phyloP scores from a whole-genome alignment of 768 basidiomycete genomes.

The Tylopilus sp. region DNA sequence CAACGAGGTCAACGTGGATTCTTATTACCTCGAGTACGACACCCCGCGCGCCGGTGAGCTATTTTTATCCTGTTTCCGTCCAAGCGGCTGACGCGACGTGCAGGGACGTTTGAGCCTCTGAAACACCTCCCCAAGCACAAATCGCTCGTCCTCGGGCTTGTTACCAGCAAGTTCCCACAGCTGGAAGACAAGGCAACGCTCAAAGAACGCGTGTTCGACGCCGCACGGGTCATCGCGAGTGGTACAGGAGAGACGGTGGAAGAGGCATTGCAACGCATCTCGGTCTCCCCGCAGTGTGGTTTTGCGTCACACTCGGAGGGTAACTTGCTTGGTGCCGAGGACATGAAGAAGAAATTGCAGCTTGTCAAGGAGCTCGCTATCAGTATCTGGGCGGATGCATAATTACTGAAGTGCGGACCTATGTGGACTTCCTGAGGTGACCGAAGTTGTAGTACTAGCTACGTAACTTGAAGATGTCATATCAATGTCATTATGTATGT shows the following conservation, averaged over 20 bases:
- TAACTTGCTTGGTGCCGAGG: slow-evolving; percentile 35
- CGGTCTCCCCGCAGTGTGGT: slow-evolving; percentile 50
- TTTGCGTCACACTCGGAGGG: slow-evolving; percentile 47
- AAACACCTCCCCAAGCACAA: slow-evolving; percentile 35
- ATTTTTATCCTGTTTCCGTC: no score
- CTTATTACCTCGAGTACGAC: slow-evolving; percentile 48
- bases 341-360: slow-evolving; percentile 30
- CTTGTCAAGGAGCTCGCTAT: slow-evolving; percentile 36
- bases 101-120: slow-evolving; percentile 33
- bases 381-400: slow-evolving; percentile 34
- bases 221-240: slow-evolving; percentile 41
- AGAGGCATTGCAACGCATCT: slow-evolving; percentile 38
- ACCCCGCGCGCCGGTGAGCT: slow-evolving; percentile 41
- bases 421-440: no score
- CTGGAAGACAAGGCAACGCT: slow-evolving; percentile 43
- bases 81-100: not conserved
- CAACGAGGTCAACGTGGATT: slow-evolving; percentile 42
- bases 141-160: slow-evolving; percentile 39
- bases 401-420: no score
- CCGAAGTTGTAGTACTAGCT: no score
- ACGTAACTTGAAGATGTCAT: no score
- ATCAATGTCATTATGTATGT: no score
- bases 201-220: slow-evolving; percentile 39
- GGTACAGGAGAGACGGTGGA: slow-evolving; percentile 37
- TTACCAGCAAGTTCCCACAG: slow-evolving; percentile 42